Evolutionary conservation across 352 stramenopile species (phyloP).

Genomic region (Phytopythium cucurbitacearum): DNA sequence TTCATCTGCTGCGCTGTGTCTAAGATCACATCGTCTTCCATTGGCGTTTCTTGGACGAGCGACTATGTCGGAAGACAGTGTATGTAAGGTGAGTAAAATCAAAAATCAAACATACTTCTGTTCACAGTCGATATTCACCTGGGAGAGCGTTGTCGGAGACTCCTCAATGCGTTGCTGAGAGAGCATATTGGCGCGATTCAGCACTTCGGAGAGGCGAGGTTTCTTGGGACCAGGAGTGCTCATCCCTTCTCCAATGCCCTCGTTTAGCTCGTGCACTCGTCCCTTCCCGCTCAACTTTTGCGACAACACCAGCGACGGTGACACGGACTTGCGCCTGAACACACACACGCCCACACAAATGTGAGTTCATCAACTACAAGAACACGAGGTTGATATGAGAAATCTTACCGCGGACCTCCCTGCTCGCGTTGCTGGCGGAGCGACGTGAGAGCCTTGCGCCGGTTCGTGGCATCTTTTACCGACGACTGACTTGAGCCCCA

Average conservation of each 20-base stretch:
- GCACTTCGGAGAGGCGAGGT: constrained; percentile 43
- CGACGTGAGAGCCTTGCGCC: constrained; percentile 29
- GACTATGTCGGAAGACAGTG: constrained; percentile 3
- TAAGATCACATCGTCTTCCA: constrained; percentile 36
- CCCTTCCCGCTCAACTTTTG: not conserved
- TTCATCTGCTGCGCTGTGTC: constrained; percentile 62
- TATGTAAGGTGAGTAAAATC: not conserved
- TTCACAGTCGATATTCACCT: not conserved
- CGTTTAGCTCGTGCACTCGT: not conserved
- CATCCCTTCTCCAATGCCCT: not conserved
- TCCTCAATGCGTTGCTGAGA: constrained; percentile 34
- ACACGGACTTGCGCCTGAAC: constrained; percentile 21
- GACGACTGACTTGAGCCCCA: constrained; percentile 30
- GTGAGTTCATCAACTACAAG: not conserved
- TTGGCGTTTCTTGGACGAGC: constrained; percentile 9
- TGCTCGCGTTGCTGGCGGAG: constrained; percentile 24
- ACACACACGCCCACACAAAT: not conserved
- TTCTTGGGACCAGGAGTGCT: constrained; percentile 12
- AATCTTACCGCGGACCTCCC: not conserved
- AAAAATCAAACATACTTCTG: constrained; percentile 11
- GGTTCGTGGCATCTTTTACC: constrained; percentile 24
- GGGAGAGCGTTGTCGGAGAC: not conserved
- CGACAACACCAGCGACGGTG: constrained; percentile 7
- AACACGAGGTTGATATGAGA: not conserved
- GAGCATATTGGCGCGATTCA: constrained; percentile 53